These are phyloP conservation scores for Nicotiana rustica DNA, from an alignment of 305 asterid genomes.

Conservation along the genomic window DNA sequence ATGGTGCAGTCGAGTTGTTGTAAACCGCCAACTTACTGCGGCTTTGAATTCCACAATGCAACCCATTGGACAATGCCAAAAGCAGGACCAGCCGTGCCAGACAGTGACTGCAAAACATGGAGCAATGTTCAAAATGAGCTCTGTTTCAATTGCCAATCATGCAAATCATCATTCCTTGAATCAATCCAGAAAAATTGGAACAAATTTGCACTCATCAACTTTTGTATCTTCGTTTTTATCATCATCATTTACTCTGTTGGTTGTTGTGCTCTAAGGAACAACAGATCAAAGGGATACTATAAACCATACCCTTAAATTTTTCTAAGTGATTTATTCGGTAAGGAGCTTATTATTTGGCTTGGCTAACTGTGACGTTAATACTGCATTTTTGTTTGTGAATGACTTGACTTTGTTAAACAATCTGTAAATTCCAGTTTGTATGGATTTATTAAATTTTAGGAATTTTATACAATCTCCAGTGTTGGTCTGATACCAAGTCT, in stretches of 20 bases:
- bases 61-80: slow-evolving; percentile 39
- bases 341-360: neutral
- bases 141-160: slow-evolving; percentile 45
- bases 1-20: slow-evolving; percentile 45
- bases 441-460: neutral
- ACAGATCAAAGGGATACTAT: slow-evolving; percentile 28
- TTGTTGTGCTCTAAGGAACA: slow-evolving; percentile 44
- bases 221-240: slow-evolving; percentile 35
- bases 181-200: slow-evolving; percentile 44
- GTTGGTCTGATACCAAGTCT: no score
- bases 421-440: slow-evolving; percentile 1
- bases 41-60: slow-evolving; percentile 38
- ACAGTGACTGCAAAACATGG: slow-evolving; percentile 46
- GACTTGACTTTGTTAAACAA: neutral
- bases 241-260: slow-evolving; percentile 40
- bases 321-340: neutral
- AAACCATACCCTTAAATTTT: slow-evolving; percentile 24
- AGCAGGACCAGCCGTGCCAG: slow-evolving; percentile 13
- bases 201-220: slow-evolving; percentile 39
- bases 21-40: slow-evolving; percentile 43
- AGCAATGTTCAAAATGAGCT: slow-evolving; percentile 38
- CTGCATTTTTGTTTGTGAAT: slow-evolving; percentile 16
- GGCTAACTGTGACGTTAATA: neutral
- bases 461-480: neutral
- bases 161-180: slow-evolving; percentile 42